phyloP scores from a whole-genome alignment of 2,329 filamentous ascomycete species.

The Aspergillus phoenicis region DNA sequence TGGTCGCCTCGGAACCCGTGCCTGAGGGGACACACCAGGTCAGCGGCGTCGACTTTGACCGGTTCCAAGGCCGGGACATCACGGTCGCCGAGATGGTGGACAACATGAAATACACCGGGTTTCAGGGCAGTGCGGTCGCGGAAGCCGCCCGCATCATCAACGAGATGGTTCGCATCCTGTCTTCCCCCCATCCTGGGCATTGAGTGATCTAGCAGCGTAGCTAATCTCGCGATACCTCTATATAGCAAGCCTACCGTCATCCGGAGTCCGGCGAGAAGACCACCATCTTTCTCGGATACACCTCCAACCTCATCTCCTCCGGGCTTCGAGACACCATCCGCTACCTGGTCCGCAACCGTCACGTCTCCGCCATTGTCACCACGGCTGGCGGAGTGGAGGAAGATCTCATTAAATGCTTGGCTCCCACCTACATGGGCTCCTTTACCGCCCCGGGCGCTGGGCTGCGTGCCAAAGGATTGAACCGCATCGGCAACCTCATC shows the following conservation, averaged over 20 bases:
- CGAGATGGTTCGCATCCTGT: slow-evolving; percentile 71
- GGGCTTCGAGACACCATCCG: slow-evolving; percentile 88
- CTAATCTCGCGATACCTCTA: slow-evolving; percentile 13
- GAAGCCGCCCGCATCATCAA: slow-evolving; percentile 92
- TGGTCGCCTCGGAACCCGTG: slow-evolving; percentile 80
- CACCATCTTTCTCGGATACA: slow-evolving; percentile 97
- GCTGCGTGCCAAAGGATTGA: slow-evolving; percentile 82
- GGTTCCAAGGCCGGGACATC: slow-evolving; percentile 68
- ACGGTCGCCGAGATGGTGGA: slow-evolving; percentile 82
- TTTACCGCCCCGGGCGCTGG: slow-evolving; percentile 77
- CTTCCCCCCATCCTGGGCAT: background rate
- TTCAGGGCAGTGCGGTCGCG: slow-evolving; percentile 77
- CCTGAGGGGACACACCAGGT: slow-evolving; percentile 71
- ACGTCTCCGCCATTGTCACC: slow-evolving; percentile 91
- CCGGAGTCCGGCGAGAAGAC: slow-evolving; percentile 76
- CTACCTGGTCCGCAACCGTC: slow-evolving; percentile 88
- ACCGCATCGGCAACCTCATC: slow-evolving; percentile 92
- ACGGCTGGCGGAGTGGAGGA: slow-evolving; percentile 96
- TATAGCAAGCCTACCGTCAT: slow-evolving; percentile 76
- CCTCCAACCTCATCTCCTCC: slow-evolving; percentile 95
- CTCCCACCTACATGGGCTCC: slow-evolving; percentile 86
- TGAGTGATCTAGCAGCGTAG: background rate
- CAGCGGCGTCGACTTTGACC: slow-evolving; percentile 89
- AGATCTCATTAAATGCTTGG: slow-evolving; percentile 97
- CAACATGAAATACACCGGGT: slow-evolving; percentile 84